Percentiles rank a stretch among this genome's conserved stretches.
phyloP scores from a whole-genome alignment of 2,329 filamentous ascomycete species.

The Pezicula neosporulosa region DNA sequence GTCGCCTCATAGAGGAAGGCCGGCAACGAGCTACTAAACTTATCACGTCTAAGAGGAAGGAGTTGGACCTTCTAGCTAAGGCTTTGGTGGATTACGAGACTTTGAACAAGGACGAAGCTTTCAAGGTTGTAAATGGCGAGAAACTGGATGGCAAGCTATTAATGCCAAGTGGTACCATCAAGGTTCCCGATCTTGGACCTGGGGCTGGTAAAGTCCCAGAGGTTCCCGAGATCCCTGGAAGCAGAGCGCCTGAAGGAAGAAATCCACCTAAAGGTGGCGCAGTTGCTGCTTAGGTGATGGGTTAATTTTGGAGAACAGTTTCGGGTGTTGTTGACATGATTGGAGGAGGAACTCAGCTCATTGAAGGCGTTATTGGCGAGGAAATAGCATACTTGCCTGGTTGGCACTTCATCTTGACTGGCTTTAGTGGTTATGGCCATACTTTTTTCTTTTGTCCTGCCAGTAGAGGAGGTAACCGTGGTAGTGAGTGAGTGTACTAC shows the following conservation, averaged over 20 bases:
- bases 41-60: constrained; percentile 71
- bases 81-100: constrained; percentile 95
- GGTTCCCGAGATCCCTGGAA: constrained; percentile 22
- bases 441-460: too few relatives aligned
- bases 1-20: constrained; percentile 77
- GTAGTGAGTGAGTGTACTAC: too few relatives aligned
- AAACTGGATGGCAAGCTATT: constrained; percentile 68
- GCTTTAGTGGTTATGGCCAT: too few relatives aligned
- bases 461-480: too few relatives aligned
- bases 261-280: constrained; percentile 21
- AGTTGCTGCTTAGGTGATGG: constrained; percentile 12
- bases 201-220: constrained; percentile 14
- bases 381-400: too few relatives aligned
- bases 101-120: constrained; percentile 81
- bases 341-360: background rate
- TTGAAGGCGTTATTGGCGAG: background rate
- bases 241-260: constrained; percentile 14
- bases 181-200: constrained; percentile 50
- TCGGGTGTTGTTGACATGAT: background rate
- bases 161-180: constrained; percentile 58
- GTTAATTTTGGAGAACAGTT: too few relatives aligned
- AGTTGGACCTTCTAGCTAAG: constrained; percentile 83
- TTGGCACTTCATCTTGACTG: too few relatives aligned
- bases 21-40: constrained; percentile 70
- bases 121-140: constrained; percentile 85